Evolutionary conservation across 2,329 filamentous ascomycete genomes (phyloP).

Genomic region (Venturia aucupariae): DNA sequence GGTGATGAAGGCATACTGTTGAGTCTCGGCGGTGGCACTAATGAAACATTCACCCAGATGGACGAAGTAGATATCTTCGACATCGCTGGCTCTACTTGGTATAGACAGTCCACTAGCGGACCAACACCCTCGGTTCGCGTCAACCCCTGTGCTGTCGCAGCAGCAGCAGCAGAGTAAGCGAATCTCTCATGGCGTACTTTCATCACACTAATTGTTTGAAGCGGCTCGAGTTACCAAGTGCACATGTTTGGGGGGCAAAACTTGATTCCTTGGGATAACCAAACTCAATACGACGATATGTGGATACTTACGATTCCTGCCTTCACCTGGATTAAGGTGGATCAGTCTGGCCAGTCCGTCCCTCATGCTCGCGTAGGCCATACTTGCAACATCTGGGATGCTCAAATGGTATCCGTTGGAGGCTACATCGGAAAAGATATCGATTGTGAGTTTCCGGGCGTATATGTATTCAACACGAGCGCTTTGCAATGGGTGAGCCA

Average conservation of each 20-base stretch:
- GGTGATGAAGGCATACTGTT: constrained; percentile 67
- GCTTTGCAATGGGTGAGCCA: constrained; percentile 58
- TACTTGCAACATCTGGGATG: constrained; percentile 67
- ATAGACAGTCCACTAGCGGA: constrained; percentile 58
- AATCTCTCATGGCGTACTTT: neutral
- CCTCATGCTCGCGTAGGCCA: constrained; percentile 60
- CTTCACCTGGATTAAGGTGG: constrained; percentile 67
- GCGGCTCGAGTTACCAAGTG: constrained; percentile 64
- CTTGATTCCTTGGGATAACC: constrained; percentile 50
- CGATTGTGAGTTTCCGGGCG: constrained; percentile 56
- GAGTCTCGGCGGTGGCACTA: constrained; percentile 65
- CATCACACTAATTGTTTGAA: constrained; percentile 18
- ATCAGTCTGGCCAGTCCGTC: constrained; percentile 33
- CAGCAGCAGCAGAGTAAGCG: constrained; percentile 53
- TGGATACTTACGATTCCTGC: constrained; percentile 74
- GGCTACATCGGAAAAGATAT: constrained; percentile 55
- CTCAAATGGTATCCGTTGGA: constrained; percentile 71
- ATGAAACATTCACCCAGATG: constrained; percentile 57
- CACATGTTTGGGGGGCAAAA: constrained; percentile 74
- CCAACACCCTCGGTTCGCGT: constrained; percentile 49
- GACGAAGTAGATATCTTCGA: constrained; percentile 75
- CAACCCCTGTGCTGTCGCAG: constrained; percentile 64
- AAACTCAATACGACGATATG: constrained; percentile 59
- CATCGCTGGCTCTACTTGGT: constrained; percentile 60
- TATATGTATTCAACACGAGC: constrained; percentile 71